Percentiles rank a stretch among this genome's conserved stretches.
These are phyloP conservation scores for Cystobasidium slooffiae DNA, from an alignment of 1,284 basidiomycete species.

Conservation along the genomic window DNA sequence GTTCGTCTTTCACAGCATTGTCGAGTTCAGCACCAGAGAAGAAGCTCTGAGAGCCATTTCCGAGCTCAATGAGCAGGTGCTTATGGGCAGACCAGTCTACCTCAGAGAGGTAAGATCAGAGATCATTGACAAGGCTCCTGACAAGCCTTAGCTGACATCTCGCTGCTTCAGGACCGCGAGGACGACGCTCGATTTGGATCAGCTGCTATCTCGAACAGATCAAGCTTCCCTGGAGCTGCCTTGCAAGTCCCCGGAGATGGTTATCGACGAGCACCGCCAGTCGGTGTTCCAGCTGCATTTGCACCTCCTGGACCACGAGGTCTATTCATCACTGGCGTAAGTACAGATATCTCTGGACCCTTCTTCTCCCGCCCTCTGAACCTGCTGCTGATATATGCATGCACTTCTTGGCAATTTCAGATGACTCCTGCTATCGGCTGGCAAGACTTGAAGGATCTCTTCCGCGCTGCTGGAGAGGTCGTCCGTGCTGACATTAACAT, in stretches of 20 bases:
- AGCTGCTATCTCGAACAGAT: constrained; percentile 67
- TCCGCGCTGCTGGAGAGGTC: constrained; percentile 91
- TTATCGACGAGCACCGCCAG: not conserved
- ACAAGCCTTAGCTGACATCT: not conserved
- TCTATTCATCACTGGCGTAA: constrained; percentile 35
- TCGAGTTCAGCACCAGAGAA: constrained; percentile 83
- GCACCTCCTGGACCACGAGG: constrained; percentile 37
- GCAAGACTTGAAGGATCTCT: constrained; percentile 98
- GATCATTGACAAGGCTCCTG: not conserved
- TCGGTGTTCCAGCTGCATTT: constrained; percentile 32
- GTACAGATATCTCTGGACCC: not conserved
- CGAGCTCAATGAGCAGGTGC: constrained; percentile 81
- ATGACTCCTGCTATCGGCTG: constrained; percentile 93
- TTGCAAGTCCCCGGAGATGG: constrained; percentile 6
- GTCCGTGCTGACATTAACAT: constrained; percentile 93
- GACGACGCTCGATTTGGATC: constrained; percentile 91
- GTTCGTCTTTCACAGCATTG: constrained; percentile 67
- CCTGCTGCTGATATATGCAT: constrained; percentile 67
- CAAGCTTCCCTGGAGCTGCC: constrained; percentile 38
- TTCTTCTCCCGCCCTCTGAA: constrained; percentile 15
- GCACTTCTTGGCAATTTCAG: constrained; percentile 59
- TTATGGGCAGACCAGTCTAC: constrained; percentile 90
- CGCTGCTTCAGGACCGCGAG: constrained; percentile 79
- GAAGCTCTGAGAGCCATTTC: constrained; percentile 82
- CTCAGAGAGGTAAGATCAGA: constrained; percentile 79